Evolutionary conservation across 176 grass and related monocot genomes (phyloP).

Genomic region (Triticum monococcum): DNA sequence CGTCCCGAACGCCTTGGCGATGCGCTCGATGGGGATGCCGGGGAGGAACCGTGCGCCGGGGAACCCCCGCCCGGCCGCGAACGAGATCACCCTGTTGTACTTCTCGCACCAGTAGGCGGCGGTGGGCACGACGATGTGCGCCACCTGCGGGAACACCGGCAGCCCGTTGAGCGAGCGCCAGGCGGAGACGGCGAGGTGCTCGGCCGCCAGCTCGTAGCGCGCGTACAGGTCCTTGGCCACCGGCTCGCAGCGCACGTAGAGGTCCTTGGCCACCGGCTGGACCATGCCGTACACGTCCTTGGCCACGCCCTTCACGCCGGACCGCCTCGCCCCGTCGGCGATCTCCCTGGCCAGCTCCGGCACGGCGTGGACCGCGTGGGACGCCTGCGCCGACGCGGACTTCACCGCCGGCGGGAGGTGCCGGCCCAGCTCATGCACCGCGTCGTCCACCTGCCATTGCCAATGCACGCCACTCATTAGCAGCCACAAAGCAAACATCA

Average conservation of each 20-base stretch:
- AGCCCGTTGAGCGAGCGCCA: conserved; percentile 82
- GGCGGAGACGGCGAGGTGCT: conserved; percentile 61
- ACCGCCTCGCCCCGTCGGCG: conserved; percentile 37
- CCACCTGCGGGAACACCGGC: conserved; percentile 67
- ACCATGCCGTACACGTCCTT: conserved; percentile 43
- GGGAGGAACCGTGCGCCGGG: conserved; percentile 49
- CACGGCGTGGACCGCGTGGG: conserved; percentile 24
- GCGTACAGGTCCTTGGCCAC: conserved; percentile 50
- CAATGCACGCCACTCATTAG: background rate
- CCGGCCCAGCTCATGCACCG: conserved; percentile 37
- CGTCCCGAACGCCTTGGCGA: conserved; percentile 68
- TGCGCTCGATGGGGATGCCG: conserved; percentile 55
- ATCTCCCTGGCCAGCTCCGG: conserved; percentile 53
- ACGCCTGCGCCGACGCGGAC: conserved; percentile 30
- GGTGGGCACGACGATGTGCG: conserved; percentile 64
- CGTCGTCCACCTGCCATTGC: conserved; percentile 62
- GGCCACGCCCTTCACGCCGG: conserved; percentile 37
- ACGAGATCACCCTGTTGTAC: conserved; percentile 63
- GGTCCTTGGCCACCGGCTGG: conserved; percentile 46
- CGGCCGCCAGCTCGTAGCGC: conserved; percentile 66
- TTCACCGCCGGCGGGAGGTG: conserved; percentile 60
- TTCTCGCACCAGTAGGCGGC: conserved; percentile 62
- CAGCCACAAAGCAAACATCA: background rate
- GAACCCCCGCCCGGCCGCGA: conserved; percentile 26
- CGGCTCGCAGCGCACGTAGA: conserved; percentile 63